Evolutionary conservation across 1,284 basidiomycete genomes (phyloP).

Genomic region (Lentinula novae-zelandiae): DNA sequence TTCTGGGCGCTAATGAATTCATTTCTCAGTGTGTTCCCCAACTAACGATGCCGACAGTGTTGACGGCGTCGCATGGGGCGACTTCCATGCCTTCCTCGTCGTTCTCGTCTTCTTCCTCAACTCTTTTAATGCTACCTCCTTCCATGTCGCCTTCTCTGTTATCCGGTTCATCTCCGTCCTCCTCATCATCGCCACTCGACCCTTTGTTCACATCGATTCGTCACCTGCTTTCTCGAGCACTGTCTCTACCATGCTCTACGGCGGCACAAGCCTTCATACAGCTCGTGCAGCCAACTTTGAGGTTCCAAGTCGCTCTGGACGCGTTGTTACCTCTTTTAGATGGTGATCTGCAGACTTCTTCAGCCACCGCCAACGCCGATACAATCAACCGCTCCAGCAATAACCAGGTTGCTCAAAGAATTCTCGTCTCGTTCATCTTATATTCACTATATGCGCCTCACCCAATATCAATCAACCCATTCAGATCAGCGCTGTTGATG

Average conservation of each 20-base stretch:
- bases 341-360: conserved; percentile 37
- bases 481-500: conserved; percentile 63
- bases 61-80: conserved; percentile 5
- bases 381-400: neutral
- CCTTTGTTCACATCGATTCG: conserved; percentile 41
- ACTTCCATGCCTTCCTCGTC: neutral
- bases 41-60: conserved; percentile 1
- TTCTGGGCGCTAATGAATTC: neutral
- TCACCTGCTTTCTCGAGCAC: conserved; percentile 60
- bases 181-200: conserved; percentile 7
- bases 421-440: conserved; percentile 71
- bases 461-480: conserved; percentile 73
- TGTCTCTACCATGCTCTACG: conserved; percentile 66
- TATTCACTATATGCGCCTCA: conserved; percentile 74
- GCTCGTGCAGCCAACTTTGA: conserved; percentile 64
- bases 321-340: conserved; percentile 69
- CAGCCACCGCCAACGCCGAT: neutral
- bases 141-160: neutral
- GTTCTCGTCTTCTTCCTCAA: neutral
- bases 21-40: neutral
- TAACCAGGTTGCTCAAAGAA: conserved; percentile 59
- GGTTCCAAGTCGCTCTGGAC: conserved; percentile 77
- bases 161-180: neutral
- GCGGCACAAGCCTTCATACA: conserved; percentile 69
- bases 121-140: neutral